Evolutionary conservation across 2,329 filamentous ascomycete species (phyloP).

Genomic region (Colletotrichum gloeosporioides): DNA sequence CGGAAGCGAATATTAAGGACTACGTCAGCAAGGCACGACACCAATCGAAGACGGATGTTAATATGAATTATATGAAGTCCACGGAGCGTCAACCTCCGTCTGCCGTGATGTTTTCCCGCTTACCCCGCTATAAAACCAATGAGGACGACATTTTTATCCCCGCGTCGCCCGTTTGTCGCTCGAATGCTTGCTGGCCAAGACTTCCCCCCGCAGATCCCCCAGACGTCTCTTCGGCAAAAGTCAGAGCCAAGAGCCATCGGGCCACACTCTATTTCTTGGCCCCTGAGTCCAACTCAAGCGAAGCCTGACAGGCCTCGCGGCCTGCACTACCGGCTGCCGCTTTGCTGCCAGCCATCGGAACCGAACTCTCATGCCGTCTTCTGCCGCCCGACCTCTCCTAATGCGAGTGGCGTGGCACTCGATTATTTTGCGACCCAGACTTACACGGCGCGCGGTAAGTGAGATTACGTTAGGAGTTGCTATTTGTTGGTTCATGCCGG

Average conservation of each 20-base stretch:
- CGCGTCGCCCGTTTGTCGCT: neutral
- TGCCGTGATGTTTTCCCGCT: neutral
- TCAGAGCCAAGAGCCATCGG: neutral
- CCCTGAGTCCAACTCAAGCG: neutral
- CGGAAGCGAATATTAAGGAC: neutral
- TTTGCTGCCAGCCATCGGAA: neutral
- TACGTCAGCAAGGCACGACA: neutral
- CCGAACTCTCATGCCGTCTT: neutral
- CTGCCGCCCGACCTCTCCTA: neutral
- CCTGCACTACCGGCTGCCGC: neutral
- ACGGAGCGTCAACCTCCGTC: constrained; percentile 5
- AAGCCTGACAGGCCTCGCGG: neutral
- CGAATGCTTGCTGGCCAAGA: constrained; percentile 3
- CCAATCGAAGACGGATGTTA: neutral
- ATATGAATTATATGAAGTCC: neutral
- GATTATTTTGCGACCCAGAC: neutral
- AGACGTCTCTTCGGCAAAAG: constrained; percentile 7
- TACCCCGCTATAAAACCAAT: neutral
- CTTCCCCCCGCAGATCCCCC: constrained; percentile 6
- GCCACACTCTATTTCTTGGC: neutral
- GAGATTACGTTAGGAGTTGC: neutral
- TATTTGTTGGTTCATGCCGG: neutral
- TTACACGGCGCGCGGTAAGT: neutral
- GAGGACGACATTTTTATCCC: neutral
- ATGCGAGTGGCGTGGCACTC: no score